These are phyloP conservation scores for Blastomyces parvus DNA, from an alignment of 2,329 filamentous ascomycete genomes.

Conservation along the genomic window DNA sequence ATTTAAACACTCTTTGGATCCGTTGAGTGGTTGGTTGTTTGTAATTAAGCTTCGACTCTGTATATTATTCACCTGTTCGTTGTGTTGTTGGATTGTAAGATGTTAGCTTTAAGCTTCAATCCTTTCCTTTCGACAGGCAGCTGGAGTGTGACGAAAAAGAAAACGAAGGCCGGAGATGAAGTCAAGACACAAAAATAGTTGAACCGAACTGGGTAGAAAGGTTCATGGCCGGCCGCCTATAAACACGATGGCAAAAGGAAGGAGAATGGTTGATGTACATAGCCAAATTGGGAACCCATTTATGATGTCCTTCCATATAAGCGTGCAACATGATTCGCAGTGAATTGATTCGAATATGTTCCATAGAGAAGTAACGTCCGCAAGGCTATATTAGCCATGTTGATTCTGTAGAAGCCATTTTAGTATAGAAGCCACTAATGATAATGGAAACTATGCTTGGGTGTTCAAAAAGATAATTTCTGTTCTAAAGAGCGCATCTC, in stretches of 20 bases:
- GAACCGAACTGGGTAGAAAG: neutral
- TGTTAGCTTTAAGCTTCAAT: neutral
- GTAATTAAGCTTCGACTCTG: neutral
- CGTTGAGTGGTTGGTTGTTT: neutral
- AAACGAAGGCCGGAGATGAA: neutral
- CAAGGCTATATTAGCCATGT: neutral
- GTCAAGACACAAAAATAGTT: neutral
- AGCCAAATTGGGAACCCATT: neutral
- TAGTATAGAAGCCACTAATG: neutral
- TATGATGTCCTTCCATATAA: neutral
- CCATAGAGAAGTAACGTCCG: neutral
- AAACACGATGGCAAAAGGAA: neutral
- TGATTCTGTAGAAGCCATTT: neutral
- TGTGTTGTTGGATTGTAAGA: neutral
- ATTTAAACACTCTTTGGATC: neutral
- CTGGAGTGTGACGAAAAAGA: too few species aligned
- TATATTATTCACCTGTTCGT: neutral
- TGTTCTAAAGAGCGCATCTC: neutral
- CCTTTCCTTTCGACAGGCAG: neutral
- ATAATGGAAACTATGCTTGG: neutral
- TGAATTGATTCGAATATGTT: neutral
- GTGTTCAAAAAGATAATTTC: neutral
- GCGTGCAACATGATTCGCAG: neutral
- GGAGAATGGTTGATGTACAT: neutral
- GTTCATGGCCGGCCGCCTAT: neutral